Percentiles rank a stretch among this genome's conserved stretches.
Evolutionary conservation across 2,329 filamentous ascomycete genomes (phyloP).

Genomic region (Myriosclerotinia curreyana): DNA sequence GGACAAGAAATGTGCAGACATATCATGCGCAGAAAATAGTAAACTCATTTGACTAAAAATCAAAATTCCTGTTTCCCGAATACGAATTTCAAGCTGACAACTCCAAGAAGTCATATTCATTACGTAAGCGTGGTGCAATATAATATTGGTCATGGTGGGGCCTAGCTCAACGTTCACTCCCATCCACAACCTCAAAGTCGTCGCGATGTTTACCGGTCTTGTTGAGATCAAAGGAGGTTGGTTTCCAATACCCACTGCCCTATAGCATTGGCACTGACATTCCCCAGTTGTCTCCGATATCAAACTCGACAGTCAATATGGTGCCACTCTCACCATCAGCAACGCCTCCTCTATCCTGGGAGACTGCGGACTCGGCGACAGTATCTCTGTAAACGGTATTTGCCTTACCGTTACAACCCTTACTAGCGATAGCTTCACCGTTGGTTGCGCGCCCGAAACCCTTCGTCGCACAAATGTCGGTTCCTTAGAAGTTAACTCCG

Average conservation of each 20-base stretch:
- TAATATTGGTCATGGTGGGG: conserved; percentile 15
- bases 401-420: conserved; percentile 90
- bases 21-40: not conserved
- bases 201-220: conserved; percentile 87
- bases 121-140: not conserved
- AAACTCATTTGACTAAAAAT: not conserved
- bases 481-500: conserved; percentile 58
- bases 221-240: conserved; percentile 90
- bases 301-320: conserved; percentile 76
- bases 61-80: not conserved
- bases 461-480: conserved; percentile 95
- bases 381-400: conserved; percentile 91
- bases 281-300: conserved; percentile 74
- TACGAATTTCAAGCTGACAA: not conserved
- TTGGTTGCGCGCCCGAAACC: conserved; percentile 93
- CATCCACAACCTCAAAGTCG: not conserved
- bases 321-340: conserved; percentile 85
- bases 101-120: not conserved
- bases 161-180: conserved; percentile 1
- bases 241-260: conserved; percentile 33
- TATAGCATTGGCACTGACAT: conserved; percentile 12
- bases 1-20: too few relatives aligned
- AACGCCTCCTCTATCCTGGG: conserved; percentile 68
- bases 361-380: conserved; percentile 86
- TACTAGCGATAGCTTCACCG: conserved; percentile 65